phyloP scores from a whole-genome alignment of 2,329 filamentous ascomycete species.

The Alternaria postmessia region DNA sequence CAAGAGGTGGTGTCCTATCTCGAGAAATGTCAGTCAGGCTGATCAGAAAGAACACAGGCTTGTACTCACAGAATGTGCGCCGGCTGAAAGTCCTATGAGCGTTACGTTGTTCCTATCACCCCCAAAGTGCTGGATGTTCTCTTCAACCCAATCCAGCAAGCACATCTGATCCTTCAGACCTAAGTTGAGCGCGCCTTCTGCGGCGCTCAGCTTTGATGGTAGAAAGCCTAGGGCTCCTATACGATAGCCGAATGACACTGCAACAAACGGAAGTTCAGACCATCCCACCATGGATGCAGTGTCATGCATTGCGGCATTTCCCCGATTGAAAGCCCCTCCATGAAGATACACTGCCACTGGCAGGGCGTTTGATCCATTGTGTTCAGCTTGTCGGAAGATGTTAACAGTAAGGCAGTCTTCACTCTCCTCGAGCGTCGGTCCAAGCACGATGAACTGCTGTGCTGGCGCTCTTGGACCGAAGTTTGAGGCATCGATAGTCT shows the following conservation, averaged over 20 bases:
- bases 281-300: conserved; percentile 69
- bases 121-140: conserved; percentile 46
- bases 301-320: conserved; percentile 58
- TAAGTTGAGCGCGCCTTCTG: conserved; percentile 44
- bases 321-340: conserved; percentile 66
- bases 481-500: conserved; percentile 22
- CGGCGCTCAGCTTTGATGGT: conserved; percentile 17
- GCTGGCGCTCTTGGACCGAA: conserved; percentile 32
- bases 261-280: conserved; percentile 60
- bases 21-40: not conserved
- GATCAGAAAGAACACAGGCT: not conserved
- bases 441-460: conserved; percentile 22
- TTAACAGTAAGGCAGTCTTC: conserved; percentile 38
- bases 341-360: conserved; percentile 63
- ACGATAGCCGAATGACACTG: conserved; percentile 51
- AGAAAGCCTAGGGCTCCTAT: conserved; percentile 26
- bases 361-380: conserved; percentile 9
- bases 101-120: conserved; percentile 36
- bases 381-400: conserved; percentile 22
- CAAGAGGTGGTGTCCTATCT: conserved; percentile 73
- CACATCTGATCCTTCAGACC: conserved; percentile 34
- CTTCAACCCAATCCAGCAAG: conserved; percentile 56
- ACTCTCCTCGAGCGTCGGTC: conserved; percentile 23
- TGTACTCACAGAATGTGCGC: conserved; percentile 27
- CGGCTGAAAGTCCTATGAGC: conserved; percentile 34